Percentiles rank a stretch among this genome's conserved stretches.
Evolutionary conservation across 1,284 basidiomycete genomes (phyloP).

Genomic region (Heliocybe sulcata): DNA sequence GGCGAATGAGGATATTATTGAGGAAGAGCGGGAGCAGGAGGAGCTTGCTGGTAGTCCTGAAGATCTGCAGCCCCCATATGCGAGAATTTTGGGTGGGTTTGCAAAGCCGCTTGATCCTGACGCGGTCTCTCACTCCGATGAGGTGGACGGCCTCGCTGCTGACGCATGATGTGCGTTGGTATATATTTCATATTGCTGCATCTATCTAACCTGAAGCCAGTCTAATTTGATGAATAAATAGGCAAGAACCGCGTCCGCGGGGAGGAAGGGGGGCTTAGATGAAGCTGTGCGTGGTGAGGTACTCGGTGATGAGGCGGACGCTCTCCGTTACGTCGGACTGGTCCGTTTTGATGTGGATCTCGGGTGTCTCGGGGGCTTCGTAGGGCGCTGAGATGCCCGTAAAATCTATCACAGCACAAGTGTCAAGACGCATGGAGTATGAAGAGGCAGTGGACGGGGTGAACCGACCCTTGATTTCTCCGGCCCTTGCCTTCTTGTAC

Average conservation of each 20-base stretch:
- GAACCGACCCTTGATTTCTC: slow-evolving; percentile 91
- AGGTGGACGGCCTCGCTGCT: not conserved
- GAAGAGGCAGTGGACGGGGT: not conserved
- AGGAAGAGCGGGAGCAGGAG: slow-evolving; percentile 56
- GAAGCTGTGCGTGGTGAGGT: slow-evolving; percentile 63
- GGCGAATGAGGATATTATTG: slow-evolving; percentile 37
- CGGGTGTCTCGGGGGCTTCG: slow-evolving; percentile 81
- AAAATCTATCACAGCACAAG: slow-evolving; percentile 60
- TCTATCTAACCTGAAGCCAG: not conserved
- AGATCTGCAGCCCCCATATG: not conserved
- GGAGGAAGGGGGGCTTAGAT: slow-evolving; percentile 25
- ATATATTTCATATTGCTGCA: not conserved
- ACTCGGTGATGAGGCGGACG: slow-evolving; percentile 78
- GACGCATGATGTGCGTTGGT: not conserved
- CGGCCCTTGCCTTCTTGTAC: slow-evolving; percentile 94
- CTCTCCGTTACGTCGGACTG: slow-evolving; percentile 75
- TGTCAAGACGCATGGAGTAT: not conserved
- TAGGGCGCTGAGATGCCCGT: slow-evolving; percentile 98
- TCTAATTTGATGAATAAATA: not conserved
- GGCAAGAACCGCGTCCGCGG: not conserved
- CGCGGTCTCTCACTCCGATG: not conserved
- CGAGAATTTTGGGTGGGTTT: not conserved
- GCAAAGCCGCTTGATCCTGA: not conserved
- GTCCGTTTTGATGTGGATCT: slow-evolving; percentile 91
- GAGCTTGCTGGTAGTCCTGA: slow-evolving; percentile 14